Base-by-base conservation (phyloP, 192 early-diverging fungal species). In the Phycomyces blakesleeanus region DNA sequence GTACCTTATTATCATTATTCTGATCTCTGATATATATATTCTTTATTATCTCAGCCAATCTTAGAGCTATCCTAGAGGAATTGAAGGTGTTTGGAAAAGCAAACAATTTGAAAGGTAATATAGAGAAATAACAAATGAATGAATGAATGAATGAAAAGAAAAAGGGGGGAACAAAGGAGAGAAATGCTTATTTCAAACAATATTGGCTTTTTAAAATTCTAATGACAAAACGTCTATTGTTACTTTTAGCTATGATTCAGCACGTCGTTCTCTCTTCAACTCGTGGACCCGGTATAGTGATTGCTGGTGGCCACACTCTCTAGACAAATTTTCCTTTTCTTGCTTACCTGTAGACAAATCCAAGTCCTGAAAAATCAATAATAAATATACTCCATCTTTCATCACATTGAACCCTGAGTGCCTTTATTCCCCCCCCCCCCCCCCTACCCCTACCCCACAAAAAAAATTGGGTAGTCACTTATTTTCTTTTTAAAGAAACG, bases 221-320 rank as follows among this genome's bases (percentile, higher is more conserved):
- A 44, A 18, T 16, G 20, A 27, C 29, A 27, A 9, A 5, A 47
- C 27, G 50, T 15, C 24, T 49, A 3, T 34, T 37, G 29, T 14
- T 37, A 39, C 14, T 47, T 63, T 52, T 57, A 70, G 81, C 78
- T 8, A 81, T 87, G 57, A 72, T 89, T 56, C 76, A 77, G 57
- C 83, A 85, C 40, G 79, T 87, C 7, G 78, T 78, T 47, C 71
- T 89, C 15, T 84, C 84, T 63, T 86, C 86, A 9, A 89, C 87
- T 6, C 86, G 83, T 42, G 87, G 86, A 39, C 87, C 87, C 10
- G 87, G 86, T 22, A 70, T 89, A 53, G 82, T 77, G 21, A 67
- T 89, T 44, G 75, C 78, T 27, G 79, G 76, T 63, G 84, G 79
- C 25, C 75, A 69, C 37, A 41, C 29, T 40, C 58, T 68, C 21